These are phyloP conservation scores for Trichosporon asahii DNA, from an alignment of 1,284 basidiomycete species.

Conservation along the genomic window DNA sequence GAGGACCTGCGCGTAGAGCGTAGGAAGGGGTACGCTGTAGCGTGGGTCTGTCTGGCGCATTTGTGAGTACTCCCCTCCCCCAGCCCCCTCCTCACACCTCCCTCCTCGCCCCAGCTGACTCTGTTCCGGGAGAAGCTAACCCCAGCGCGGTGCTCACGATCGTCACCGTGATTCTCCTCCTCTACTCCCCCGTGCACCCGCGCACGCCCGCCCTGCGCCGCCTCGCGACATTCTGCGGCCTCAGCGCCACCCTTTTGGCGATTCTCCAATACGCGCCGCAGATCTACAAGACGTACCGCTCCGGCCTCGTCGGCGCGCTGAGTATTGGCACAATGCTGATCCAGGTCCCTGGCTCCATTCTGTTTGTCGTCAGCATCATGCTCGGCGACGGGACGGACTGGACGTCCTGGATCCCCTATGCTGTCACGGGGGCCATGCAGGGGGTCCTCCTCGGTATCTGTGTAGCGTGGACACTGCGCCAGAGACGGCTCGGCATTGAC, in stretches of 20 bases:
- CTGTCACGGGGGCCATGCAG: constrained; percentile 83
- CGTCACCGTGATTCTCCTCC: constrained; percentile 44
- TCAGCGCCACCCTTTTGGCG: constrained; percentile 74
- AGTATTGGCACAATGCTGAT: constrained; percentile 91
- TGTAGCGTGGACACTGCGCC: constrained; percentile 71
- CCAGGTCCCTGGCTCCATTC: constrained; percentile 83
- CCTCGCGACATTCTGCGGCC: constrained; percentile 84
- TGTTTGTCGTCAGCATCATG: constrained; percentile 83
- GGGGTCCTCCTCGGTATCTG: constrained; percentile 75
- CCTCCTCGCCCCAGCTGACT: no score
- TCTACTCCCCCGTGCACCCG: constrained; percentile 52
- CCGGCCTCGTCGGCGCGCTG: constrained; percentile 81
- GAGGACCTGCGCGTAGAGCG: constrained; percentile 57
- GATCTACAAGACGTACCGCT: constrained; percentile 70
- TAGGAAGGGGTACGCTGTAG: constrained; percentile 68
- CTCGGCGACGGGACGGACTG: constrained; percentile 76
- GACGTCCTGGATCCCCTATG: constrained; percentile 83
- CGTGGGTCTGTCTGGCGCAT: constrained; percentile 69
- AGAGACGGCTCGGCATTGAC: constrained; percentile 73
- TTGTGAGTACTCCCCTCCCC: constrained; percentile 60
- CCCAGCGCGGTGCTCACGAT: constrained; percentile 33
- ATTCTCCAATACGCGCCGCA: constrained; percentile 85
- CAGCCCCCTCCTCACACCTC: constrained; percentile 14
- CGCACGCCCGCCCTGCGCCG: constrained; percentile 55
- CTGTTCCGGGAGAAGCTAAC: no score